Conservation (phyloP, 495 filamentous ascomycete species). For the Thozetella sp. region DNA sequence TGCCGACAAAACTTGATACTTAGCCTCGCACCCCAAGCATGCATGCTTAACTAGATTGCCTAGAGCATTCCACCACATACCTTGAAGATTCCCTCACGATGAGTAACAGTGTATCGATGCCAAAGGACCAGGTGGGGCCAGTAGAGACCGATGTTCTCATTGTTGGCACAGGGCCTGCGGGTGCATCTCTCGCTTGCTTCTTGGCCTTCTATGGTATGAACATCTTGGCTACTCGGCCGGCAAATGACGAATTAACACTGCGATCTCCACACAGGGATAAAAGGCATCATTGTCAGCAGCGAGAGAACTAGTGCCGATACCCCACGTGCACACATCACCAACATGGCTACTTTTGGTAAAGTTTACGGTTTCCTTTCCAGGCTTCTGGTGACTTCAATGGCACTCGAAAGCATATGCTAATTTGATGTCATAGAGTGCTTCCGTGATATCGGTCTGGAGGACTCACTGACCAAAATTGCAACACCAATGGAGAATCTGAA, state of each 20-base stretch:
- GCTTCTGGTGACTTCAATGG: too few species aligned
- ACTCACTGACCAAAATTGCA: not conserved
- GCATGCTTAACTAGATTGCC: too few species aligned
- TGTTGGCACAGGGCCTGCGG: not conserved
- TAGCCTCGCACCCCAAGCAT: too few species aligned
- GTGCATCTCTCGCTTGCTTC: not conserved
- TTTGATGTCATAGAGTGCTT: too few species aligned
- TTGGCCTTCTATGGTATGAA: not conserved
- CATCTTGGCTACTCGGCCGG: not conserved
- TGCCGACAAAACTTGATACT: too few species aligned
- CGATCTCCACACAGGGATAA: not conserved
- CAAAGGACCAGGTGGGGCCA: too few species aligned
- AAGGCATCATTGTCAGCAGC: not conserved
- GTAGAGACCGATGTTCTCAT: not conserved
- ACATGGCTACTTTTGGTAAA: not conserved
- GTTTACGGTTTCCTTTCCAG: too few species aligned
- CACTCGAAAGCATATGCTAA: too few species aligned
- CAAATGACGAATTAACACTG: not conserved
- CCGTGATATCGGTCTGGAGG: not conserved
- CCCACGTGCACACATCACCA: not conserved
- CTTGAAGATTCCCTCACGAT: too few species aligned
- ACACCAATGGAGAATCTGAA: not conserved
- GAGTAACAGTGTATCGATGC: too few species aligned
- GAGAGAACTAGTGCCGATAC: not conserved
- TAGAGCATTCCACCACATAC: too few species aligned